Evolutionary conservation across 106 monocot species (phyloP).

Genomic region (Dioscorea dumetorum): DNA sequence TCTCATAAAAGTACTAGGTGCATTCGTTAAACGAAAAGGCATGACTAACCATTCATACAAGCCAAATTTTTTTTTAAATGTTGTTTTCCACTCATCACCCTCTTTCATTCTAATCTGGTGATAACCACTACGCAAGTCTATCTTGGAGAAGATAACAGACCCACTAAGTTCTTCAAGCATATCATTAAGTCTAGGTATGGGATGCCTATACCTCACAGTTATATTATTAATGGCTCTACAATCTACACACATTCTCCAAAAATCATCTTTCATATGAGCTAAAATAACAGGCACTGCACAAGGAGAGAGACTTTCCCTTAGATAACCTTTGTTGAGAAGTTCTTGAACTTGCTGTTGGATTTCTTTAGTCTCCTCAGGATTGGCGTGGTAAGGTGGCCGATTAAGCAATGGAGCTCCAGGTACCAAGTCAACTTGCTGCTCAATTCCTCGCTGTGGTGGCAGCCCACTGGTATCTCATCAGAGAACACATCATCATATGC

Average conservation of each 20-base stretch:
- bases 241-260: slow-evolving; percentile 1
- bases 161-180: slow-evolving; percentile 3
- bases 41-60: no score
- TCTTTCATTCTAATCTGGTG: no score
- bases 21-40: no score
- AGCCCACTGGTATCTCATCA: neutral
- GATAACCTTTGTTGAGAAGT: neutral
- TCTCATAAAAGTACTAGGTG: no score
- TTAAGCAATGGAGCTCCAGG: neutral
- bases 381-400: neutral
- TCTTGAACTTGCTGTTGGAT: no score
- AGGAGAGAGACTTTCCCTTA: neutral
- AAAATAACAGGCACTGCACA: neutral
- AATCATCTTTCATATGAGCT: neutral
- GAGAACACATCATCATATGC: neutral
- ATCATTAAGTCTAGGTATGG: slow-evolving; percentile 1
- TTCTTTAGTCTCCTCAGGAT: slow-evolving; percentile 1
- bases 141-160: no score
- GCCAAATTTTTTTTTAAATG: no score
- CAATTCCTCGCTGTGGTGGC: neutral
- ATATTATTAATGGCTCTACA: neutral
- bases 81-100: no score
- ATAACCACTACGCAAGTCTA: no score
- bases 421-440: neutral
- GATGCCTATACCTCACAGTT: neutral